Evolutionary conservation across 805 yeast genomes (phyloP), one percentile per base, ranked within the genome.

Genomic region (Dipodascopsis tothii): DNA sequence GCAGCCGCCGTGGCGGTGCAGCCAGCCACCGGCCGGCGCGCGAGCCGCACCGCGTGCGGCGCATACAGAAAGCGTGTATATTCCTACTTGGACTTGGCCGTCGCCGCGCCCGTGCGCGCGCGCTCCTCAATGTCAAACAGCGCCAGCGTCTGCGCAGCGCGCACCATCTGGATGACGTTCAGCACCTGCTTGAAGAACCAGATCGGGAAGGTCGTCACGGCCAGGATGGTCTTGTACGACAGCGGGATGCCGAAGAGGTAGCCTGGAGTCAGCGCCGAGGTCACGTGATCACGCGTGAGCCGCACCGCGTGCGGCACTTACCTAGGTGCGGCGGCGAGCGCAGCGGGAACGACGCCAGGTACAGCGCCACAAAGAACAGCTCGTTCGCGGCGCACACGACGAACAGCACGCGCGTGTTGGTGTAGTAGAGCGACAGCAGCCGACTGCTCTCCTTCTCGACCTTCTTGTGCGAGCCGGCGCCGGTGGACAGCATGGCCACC

Each of bases 321-420:
- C 50, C 50, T 3, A 48, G 40, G 33, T 65, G 44, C 28, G 77
- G 75, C 6, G 75, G 64, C 16, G 66, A 50, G 36, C 59, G 52
- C 40, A 65, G 65, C 32, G 76, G 68, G 63, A 84, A 87, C 51
- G 81, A 75, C 60, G 75, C 77, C 61, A 90, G 71, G 63, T 92
- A 92, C 39, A 88, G 62, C 1, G 95, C 95, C 60, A 88, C 83
- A 61, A 84, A 94, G 63, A 92, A 94, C 41, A 86, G 64, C 68
- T 92, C 99, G 66, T 92, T 92, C 50, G 88, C 83, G 21, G 92
- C 85, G 65, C 99, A 92, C 51, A 92, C 88, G 19, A 79, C 64
- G 66, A 92, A 92, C 50, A 92, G 71, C 17, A 92, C 94, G 16
- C 25, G 23, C 58, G 86, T 77, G 69, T 85, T 83, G 46, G 86